Percentiles rank a stretch among this genome's conserved stretches.
phyloP scores from a whole-genome alignment of 2,329 filamentous ascomycete species.

The Calonectria multiphialidica region DNA sequence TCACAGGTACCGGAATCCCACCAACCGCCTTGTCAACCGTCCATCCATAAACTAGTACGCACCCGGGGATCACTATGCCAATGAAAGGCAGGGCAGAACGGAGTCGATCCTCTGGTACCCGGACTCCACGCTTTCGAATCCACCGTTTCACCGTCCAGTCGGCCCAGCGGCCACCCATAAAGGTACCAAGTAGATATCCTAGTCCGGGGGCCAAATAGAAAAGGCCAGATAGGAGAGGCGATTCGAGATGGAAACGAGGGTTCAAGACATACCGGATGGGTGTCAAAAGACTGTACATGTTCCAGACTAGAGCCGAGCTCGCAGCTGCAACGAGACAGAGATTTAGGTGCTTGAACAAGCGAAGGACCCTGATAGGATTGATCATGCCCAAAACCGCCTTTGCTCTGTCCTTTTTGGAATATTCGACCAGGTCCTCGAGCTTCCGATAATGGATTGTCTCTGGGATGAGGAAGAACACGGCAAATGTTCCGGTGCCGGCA shows the following conservation, averaged over 20 bases:
- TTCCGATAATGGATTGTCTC: constrained; percentile 79
- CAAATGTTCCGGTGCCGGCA: constrained; percentile 68
- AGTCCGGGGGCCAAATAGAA: constrained; percentile 82
- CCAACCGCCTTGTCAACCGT: constrained; percentile 62
- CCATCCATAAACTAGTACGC: constrained; percentile 74
- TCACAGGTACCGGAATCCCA: constrained; percentile 71
- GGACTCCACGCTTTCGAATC: constrained; percentile 70
- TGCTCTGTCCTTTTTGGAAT: constrained; percentile 61
- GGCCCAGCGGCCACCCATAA: constrained; percentile 78
- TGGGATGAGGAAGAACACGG: constrained; percentile 75
- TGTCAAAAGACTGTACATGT: constrained; percentile 73
- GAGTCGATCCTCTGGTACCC: constrained; percentile 77
- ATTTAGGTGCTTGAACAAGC: constrained; percentile 77
- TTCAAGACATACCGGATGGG: constrained; percentile 81
- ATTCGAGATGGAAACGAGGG: constrained; percentile 77
- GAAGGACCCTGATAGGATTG: constrained; percentile 74
- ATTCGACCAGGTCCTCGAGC: constrained; percentile 70
- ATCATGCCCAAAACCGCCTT: constrained; percentile 71
- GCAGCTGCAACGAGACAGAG: constrained; percentile 70
- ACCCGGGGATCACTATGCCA: constrained; percentile 68
- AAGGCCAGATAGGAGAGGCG: constrained; percentile 75
- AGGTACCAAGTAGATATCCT: constrained; percentile 77
- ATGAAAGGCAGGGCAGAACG: constrained; percentile 70
- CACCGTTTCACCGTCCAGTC: constrained; percentile 75
- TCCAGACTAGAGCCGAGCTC: constrained; percentile 76